Base-by-base conservation (phyloP, 169 alveolate species). In the Cryptosporidium meleagridis region DNA sequence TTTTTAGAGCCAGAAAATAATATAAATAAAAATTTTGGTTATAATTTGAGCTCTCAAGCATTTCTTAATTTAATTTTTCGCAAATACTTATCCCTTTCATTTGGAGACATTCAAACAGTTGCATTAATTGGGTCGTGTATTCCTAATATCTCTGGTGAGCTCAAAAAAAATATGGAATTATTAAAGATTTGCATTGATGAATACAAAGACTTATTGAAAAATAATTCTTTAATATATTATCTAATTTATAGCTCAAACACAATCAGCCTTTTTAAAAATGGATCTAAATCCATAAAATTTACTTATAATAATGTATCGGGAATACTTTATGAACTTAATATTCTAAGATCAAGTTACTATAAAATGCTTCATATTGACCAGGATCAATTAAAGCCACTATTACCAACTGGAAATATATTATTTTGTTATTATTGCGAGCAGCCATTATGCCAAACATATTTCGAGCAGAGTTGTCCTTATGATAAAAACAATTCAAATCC, bases 101-200 rank as follows among this genome's bases (percentile, higher is more conserved):
- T 59, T 62, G 89, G 89, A 35, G 89, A 80, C 62, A 80, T 80
- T 35, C 89, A 80, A 45, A 80, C 89, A 1, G 70, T 80, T 16
- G 33, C 89, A 14, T 45, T 80, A 61, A 61, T 80, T 65, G 89
- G 89, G 0, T 59, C 75, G 2, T 65, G 75, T 44, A 45, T 80
- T 26, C 16, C 37, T 62, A 51, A 61, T 16, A 23, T 61, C 39
- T 21, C 44, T n/a, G 33, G 18, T 44, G 41, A 7, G 0, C 41
- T 16, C 39, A 62, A 44, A 12, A 61, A 2, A 45, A n/a, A 61
- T 21, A 68, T 59, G 44, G 39, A 59, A 29, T 21, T 80, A 61
- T 26, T 80, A 26, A 41, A 59, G 4, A 26, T 26, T 6, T 80
- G 89, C 67, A 62, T 62, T 10, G 52, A 65, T 62, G 62, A 61